phyloP scores from a whole-genome alignment of 352 stramenopile genomes.

The Globisporangium nagaii region DNA sequence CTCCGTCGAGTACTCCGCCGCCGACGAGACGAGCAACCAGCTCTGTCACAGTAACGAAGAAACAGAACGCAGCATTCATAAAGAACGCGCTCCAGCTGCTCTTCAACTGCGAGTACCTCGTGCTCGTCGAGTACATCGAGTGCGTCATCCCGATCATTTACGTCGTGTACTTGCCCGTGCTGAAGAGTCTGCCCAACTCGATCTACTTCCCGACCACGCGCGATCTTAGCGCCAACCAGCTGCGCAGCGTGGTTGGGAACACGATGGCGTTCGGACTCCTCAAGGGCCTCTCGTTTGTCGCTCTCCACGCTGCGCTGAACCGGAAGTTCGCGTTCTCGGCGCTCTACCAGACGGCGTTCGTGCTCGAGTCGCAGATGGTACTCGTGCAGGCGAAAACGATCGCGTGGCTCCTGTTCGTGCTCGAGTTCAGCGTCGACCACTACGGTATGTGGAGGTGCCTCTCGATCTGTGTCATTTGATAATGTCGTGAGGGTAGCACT shows the following conservation, averaged over 20 bases:
- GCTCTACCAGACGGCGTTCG: slow-evolving; percentile 31
- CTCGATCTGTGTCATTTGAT: too few relatives aligned
- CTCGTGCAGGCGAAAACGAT: not conserved
- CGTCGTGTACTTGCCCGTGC: slow-evolving; percentile 14
- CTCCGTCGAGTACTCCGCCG: too few relatives aligned
- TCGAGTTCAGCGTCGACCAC: not conserved
- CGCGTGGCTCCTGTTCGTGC: not conserved
- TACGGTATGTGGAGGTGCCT: too few relatives aligned
- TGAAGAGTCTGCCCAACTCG: slow-evolving; percentile 21
- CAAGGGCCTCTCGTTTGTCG: slow-evolving; percentile 20
- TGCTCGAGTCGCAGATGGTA: slow-evolving; percentile 14
- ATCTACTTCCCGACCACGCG: slow-evolving; percentile 13
- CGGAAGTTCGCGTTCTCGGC: slow-evolving; percentile 18
- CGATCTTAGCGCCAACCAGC: slow-evolving; percentile 4
- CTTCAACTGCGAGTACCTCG: slow-evolving; percentile 26
- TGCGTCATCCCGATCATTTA: slow-evolving; percentile 26
- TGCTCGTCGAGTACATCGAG: slow-evolving; percentile 33
- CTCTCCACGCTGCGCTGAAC: slow-evolving; percentile 10
- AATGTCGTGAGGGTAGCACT: too few relatives aligned
- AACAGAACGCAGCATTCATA: not conserved
- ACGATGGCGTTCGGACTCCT: slow-evolving; percentile 21
- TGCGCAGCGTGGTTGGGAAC: not conserved
- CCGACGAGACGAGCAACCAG: not conserved
- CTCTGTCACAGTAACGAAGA: not conserved
- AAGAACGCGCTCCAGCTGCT: slow-evolving; percentile 16